Evolutionary conservation across 2,329 filamentous ascomycete genomes (phyloP).

Genomic region (Apiospora arundinis): DNA sequence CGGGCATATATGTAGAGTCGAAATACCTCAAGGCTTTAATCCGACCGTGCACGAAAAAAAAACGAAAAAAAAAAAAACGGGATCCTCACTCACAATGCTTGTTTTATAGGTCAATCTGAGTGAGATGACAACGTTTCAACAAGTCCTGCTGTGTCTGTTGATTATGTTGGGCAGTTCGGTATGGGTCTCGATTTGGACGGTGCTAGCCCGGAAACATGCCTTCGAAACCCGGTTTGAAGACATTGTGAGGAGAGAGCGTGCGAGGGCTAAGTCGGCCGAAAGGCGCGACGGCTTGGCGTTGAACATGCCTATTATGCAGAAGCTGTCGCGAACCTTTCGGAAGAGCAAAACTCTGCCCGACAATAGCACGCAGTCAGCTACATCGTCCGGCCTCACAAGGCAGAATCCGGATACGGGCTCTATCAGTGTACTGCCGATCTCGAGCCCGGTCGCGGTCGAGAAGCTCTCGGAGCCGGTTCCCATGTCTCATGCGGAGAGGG

Average conservation of each 20-base stretch:
- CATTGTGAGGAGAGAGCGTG: conserved; percentile 52
- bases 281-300: conserved; percentile 15
- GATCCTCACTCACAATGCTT: background rate
- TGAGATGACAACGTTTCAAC: conserved; percentile 70
- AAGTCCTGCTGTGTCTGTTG: conserved; percentile 67
- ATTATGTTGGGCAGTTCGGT: conserved; percentile 71
- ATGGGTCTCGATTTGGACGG: conserved; percentile 70
- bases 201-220: conserved; percentile 63
- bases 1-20: background rate
- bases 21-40: background rate
- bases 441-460: conserved; percentile 22
- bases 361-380: background rate
- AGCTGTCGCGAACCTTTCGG: conserved; percentile 19
- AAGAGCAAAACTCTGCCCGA: background rate
- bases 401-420: conserved; percentile 10
- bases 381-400: background rate
- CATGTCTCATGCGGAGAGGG: background rate
- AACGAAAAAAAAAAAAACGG: background rate
- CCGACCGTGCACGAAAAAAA: background rate
- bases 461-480: conserved; percentile 20
- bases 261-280: conserved; percentile 33
- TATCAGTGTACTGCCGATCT: conserved; percentile 20
- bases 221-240: conserved; percentile 67
- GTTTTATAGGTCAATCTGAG: conserved; percentile 58
- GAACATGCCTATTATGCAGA: conserved; percentile 22